phyloP scores from a whole-genome alignment of 768 basidiomycete species.

The Sarcodon sp. region DNA sequence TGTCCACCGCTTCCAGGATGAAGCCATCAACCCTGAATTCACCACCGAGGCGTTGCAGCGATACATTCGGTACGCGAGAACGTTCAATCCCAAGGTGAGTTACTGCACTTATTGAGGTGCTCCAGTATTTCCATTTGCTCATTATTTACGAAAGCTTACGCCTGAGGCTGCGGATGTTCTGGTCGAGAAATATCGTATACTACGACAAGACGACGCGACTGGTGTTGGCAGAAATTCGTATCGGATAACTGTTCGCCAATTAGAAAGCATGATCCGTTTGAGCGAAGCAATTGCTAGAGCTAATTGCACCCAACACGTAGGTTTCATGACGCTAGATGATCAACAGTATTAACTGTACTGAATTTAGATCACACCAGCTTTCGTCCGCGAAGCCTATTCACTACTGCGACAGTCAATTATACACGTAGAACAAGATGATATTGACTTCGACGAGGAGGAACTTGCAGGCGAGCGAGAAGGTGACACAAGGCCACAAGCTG shows the following conservation, averaged over 20 bases:
- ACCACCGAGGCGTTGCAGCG: constrained; percentile 93
- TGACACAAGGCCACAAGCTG: constrained; percentile 19
- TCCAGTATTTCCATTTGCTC: neutral
- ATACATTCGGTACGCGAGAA: constrained; percentile 94
- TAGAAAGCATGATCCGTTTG: constrained; percentile 97
- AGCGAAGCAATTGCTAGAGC: constrained; percentile 96
- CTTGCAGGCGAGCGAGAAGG: constrained; percentile 39
- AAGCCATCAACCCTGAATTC: constrained; percentile 93
- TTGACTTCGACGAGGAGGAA: constrained; percentile 94
- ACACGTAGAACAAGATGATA: constrained; percentile 97
- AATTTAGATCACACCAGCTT: constrained; percentile 75
- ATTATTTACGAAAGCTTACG: constrained; percentile 48
- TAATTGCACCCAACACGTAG: constrained; percentile 87
- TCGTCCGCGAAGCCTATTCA: constrained; percentile 92
- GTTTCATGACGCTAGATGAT: constrained; percentile 7
- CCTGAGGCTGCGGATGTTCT: constrained; percentile 86
- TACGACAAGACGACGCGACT: constrained; percentile 86
- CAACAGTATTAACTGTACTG: neutral
- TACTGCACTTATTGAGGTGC: neutral
- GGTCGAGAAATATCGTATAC: constrained; percentile 87
- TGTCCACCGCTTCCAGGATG: constrained; percentile 90
- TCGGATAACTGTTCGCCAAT: constrained; percentile 93
- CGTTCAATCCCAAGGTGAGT: constrained; percentile 91
- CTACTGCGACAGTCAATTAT: constrained; percentile 96
- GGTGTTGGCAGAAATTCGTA: constrained; percentile 88